phyloP scores from a whole-genome alignment of 1,139 yeast genomes.

The Hansenula lynferdii region DNA sequence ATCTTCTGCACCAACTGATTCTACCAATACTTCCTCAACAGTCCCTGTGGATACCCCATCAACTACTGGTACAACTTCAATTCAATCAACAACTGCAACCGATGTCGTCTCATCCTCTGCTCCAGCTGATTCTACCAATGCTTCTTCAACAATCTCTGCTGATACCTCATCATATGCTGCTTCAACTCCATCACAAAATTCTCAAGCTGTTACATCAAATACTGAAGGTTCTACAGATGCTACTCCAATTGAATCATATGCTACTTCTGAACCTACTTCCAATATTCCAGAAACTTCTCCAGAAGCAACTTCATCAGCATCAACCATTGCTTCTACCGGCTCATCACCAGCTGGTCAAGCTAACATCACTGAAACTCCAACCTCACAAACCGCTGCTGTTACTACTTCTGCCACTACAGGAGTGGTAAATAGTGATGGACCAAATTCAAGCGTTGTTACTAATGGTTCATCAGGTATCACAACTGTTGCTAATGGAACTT shows the following conservation, averaged over 20 bases:
- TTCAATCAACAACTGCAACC: no score
- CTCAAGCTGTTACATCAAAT: not conserved
- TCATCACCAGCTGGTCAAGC: not conserved
- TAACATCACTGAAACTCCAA: not conserved
- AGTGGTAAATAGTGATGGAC: not conserved
- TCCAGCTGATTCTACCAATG: not conserved
- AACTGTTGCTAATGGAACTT: not conserved
- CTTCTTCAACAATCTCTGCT: not conserved
- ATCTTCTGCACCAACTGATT: no score
- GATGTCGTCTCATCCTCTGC: no score
- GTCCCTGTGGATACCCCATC: not conserved
- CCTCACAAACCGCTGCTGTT: not conserved
- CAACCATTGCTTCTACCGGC: no score
- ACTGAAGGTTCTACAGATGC: not conserved
- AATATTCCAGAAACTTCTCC: not conserved
- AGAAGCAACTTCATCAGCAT: no score
- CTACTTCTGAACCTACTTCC: not conserved
- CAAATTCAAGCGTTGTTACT: not conserved
- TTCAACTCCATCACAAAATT: not conserved
- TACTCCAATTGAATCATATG: not conserved
- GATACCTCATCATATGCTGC: no score
- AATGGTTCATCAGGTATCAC: not conserved
- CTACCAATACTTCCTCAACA: not conserved
- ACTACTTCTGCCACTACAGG: constrained; percentile 1
- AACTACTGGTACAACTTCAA: no score